These are phyloP conservation scores for Myriosclerotinia curreyana DNA, from an alignment of 2,329 filamentous ascomycete genomes.

Conservation along the genomic window DNA sequence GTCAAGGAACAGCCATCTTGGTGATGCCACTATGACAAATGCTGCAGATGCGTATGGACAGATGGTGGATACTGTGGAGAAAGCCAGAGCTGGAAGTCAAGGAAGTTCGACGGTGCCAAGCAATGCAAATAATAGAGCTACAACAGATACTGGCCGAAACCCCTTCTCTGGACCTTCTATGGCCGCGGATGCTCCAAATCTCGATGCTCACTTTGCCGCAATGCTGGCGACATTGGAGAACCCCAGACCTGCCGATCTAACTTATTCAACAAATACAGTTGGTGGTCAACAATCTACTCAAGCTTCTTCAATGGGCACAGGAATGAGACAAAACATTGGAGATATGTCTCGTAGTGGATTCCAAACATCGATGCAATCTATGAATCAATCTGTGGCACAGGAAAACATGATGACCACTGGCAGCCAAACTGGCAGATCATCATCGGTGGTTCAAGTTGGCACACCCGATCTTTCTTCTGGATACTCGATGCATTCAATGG, in stretches of 20 bases:
- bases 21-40: background rate
- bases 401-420: background rate
- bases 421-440: background rate
- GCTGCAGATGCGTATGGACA: background rate
- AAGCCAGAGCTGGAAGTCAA: background rate
- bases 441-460: background rate
- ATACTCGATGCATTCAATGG: background rate
- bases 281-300: background rate
- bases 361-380: background rate
- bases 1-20: background rate
- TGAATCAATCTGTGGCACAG: background rate
- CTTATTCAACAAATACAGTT: too few species aligned
- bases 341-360: background rate
- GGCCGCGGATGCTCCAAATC: background rate
- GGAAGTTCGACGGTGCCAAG: background rate
- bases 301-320: too few species aligned
- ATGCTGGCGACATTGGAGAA: conserved; percentile 1
- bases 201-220: background rate
- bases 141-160: background rate
- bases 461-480: background rate
- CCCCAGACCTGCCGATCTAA: background rate
- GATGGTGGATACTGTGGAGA: background rate
- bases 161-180: background rate
- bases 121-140: background rate
- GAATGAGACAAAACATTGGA: background rate